Evolutionary conservation across 2,329 filamentous ascomycete species (phyloP).

Genomic region (Fusarium burgessii): DNA sequence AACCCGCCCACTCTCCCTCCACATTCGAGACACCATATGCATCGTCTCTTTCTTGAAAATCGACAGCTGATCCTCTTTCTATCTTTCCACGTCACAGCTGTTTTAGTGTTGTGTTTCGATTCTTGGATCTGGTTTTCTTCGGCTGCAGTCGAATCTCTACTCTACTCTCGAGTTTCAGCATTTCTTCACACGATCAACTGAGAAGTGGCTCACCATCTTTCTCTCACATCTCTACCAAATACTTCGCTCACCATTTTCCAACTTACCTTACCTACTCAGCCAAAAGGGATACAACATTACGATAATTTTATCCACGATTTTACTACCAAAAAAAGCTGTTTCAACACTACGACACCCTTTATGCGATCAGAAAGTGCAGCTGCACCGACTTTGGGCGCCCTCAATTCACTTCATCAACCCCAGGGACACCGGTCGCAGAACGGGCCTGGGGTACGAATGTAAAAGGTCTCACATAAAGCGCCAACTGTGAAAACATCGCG

Average conservation of each 20-base stretch:
- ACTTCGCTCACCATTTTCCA: neutral
- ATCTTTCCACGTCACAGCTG: conserved; percentile 38
- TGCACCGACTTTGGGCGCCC: conserved; percentile 25
- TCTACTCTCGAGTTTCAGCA: neutral
- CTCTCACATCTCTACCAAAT: neutral
- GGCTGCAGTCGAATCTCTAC: neutral
- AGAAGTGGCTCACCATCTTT: neutral
- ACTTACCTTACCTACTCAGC: conserved; percentile 2
- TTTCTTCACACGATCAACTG: neutral
- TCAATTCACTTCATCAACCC: conserved; percentile 36
- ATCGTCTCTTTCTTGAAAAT: conserved; percentile 45
- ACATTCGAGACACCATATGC: conserved; percentile 51
- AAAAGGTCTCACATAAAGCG: conserved; percentile 32
- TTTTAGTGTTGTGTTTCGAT: conserved; percentile 37
- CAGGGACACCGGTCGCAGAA: conserved; percentile 46
- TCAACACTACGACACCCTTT: neutral
- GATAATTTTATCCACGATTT: conserved; percentile 6
- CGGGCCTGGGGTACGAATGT: conserved; percentile 47
- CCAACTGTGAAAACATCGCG: conserved; percentile 28
- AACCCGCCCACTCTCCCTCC: conserved; percentile 44
- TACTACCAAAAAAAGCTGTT: neutral
- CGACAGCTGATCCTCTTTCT: conserved; percentile 42
- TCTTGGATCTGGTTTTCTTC: conserved; percentile 8
- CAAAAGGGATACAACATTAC: conserved; percentile 9
- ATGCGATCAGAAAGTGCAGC: conserved; percentile 3